Evolutionary conservation across 2,329 filamentous ascomycete species (phyloP), one percentile per base, ranked within the genome.

Genomic region (Byssothecium circinans): DNA sequence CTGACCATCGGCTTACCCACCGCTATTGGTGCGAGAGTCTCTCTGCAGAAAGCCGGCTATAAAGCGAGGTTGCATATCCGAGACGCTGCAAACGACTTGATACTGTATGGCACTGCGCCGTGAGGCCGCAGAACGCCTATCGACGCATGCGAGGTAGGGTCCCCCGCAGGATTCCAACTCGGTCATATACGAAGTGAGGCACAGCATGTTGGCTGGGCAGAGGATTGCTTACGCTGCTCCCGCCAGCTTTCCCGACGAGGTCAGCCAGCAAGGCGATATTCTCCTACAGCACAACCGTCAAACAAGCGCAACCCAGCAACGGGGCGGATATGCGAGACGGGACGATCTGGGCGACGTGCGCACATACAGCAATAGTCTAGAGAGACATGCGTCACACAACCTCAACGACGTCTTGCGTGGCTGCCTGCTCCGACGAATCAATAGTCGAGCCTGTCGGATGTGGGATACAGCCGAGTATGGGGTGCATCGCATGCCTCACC

Each of bases 61-160:
- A 6, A 27, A 27, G 11, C n/a, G 25, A 11, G 25, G 25, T 27
- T 27, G 7, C 6, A 27, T 11, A 11, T 27, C 25, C 25, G 25
- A 27, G 25, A 27, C 25, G 25, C 25, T 27, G 25, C 25, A 11
- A 27, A 11, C n/a, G n/a, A n/a, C n/a, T n/a, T n/a, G n/a, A n/a
- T n/a, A n/a, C n/a, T n/a, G n/a, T 27, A 27, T 27, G 11, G 34
- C 34, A 48, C 46, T 37, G 52, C 54, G 61, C 60, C 57, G 49
- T 48, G 40, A 49, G 49, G 50, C 45, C 49, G 54, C 56, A 64
- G 54, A 50, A 29, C n/a, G 46, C 49, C 37, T 43, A 43, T 49
- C 44, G 35, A 43, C 45, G 35, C 45, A 51, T 58, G 53, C 58
- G 58, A 50, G 52, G 37, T 56, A 55, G n/a, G n/a, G n/a, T n/a